Evolutionary conservation across 2,329 filamentous ascomycete genomes (phyloP).

Genomic region (Botrytis fabae): DNA sequence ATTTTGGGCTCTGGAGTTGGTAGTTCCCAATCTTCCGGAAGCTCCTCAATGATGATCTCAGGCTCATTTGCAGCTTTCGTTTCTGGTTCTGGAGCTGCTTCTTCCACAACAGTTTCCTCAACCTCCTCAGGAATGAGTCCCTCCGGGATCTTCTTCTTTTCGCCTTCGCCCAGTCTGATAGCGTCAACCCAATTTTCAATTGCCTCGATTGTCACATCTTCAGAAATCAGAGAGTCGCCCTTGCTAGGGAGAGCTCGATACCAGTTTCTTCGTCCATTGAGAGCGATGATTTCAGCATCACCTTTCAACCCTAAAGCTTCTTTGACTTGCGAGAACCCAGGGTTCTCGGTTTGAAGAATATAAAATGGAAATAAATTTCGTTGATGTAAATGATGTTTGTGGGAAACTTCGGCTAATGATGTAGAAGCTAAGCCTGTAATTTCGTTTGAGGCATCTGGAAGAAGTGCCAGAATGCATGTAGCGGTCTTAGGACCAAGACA

Average conservation of each 20-base stretch:
- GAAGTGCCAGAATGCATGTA: slow-evolving; percentile 79
- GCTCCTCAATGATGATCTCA: slow-evolving; percentile 5
- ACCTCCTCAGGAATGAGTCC: slow-evolving; percentile 52
- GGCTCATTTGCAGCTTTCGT: slow-evolving; percentile 25
- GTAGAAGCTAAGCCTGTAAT: slow-evolving; percentile 54
- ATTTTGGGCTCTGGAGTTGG: slow-evolving; percentile 21
- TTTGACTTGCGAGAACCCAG: slow-evolving; percentile 56
- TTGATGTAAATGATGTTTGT: slow-evolving; percentile 68
- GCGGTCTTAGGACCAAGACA: slow-evolving; percentile 76
- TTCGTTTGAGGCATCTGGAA: slow-evolving; percentile 50
- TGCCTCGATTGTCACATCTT: slow-evolving; percentile 55
- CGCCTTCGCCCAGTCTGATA: slow-evolving; percentile 85
- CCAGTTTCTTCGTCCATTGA: slow-evolving; percentile 86
- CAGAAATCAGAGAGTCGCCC: slow-evolving; percentile 39
- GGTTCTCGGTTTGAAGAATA: slow-evolving; percentile 64
- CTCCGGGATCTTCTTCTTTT: slow-evolving; percentile 72
- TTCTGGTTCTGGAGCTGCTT: slow-evolving; percentile 38
- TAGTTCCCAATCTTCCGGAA: slow-evolving; percentile 13
- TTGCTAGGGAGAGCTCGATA: slow-evolving; percentile 64
- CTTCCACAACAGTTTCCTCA: slow-evolving; percentile 47
- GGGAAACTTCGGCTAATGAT: slow-evolving; percentile 70
- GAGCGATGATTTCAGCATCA: slow-evolving; percentile 71
- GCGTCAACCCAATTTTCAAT: slow-evolving; percentile 87
- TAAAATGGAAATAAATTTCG: slow-evolving; percentile 81
- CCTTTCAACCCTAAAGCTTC: slow-evolving; percentile 61